Base-by-base conservation (phyloP, 1,139 yeast species). In the Yamadazyma dushanensis region DNA sequence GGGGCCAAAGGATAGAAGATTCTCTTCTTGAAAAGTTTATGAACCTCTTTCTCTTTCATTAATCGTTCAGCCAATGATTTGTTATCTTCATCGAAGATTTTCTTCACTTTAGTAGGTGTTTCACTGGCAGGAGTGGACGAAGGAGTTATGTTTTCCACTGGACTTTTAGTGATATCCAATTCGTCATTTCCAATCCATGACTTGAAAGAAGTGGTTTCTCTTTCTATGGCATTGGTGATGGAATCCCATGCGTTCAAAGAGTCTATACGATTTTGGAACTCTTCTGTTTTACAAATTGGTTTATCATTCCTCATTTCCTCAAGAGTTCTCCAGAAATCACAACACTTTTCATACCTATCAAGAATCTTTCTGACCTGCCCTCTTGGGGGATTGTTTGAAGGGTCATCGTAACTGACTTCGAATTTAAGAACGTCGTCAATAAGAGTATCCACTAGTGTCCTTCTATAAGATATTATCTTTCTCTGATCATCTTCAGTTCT, bases 221-320 rank as follows among this genome's bases (percentile, higher is more conserved):
- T 61, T 32, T 72, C 70, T 21, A 92, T 78, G 1, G 90, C 83
- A 36, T 74, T 77, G 0, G 90, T 80, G 24, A 87, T 80, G 10
- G 89, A 80, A 17, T 76, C 69, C 97, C 97, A 90, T 0, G 97
- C 84, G 29, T 78, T 80, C 39, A 92, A 68, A 0, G 96, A 90
- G 43, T 85, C 92, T 5, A 87, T 64, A 29, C 87, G 70, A 34
- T 72, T 66, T 32, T 73, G 76, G 51, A 90, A 89, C 31, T 76
- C 88, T 4, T 71, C 73, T 8, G 80, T 70, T 8, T 80, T 76
- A 42, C 88, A 80, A 3, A 77, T 63, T 0, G 96, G 94, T 48
- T 86, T 86, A 39, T 87, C 95, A 35, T 70, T 71, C 32, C 72
- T 74, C 94, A 92, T 83, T 37, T 86, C 92, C 43, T 80, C 83